Base-by-base conservation (phyloP, 2,329 filamentous ascomycete genomes). In the Colletotrichum chrysophilum region DNA sequence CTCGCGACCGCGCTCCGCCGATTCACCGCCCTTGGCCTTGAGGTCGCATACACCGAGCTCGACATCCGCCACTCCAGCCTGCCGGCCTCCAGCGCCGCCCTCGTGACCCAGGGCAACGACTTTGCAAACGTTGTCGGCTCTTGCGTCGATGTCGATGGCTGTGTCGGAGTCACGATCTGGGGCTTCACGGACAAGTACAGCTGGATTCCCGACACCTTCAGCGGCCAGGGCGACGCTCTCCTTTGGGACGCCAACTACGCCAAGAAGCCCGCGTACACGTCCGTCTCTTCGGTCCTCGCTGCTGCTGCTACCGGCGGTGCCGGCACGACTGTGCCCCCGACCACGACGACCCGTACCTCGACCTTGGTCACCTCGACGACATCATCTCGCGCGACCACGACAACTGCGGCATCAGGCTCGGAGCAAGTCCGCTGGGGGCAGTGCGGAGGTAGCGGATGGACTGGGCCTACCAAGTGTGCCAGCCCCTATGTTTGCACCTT, bases 41-140 rank as follows among this genome's bases (percentile, higher is more conserved):
- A 93, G 75, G 89, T 92, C 6, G 90, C 90, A 7, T 87, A 91
- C 80, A 93, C 91, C 2, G 91, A 93, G 84, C 84, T 93, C 26
- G 91, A 93, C 80, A 89, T 93, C 76, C 86, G 91, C 34, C 87
- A 89, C 71, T 80, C 80, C 3, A 80, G 80, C 7, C 81, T 91
- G 14, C 89, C 91, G 0, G 81, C 87, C 5, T 86, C 83, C 5
- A 79, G 81, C 2, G 79, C 84, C 2, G 84, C 84, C 34, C 80
- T 87, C 21, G 80, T 82, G 18, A 84, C 86, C 30, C 91, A 93
- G 82, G 87, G 86, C 1, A 79, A 79, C 21, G 87, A 89, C 66
- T 92, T 90, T 76, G 85, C 80, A 43, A 76, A 79, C 55, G 83
- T 83, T 10, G 83, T 87, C 7, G 82, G 82, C 7, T 81, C 84